Percentiles rank a stretch among this genome's conserved stretches.
phyloP scores from a whole-genome alignment of 2,329 filamentous ascomycete genomes.

The Exophiala viscosa region DNA sequence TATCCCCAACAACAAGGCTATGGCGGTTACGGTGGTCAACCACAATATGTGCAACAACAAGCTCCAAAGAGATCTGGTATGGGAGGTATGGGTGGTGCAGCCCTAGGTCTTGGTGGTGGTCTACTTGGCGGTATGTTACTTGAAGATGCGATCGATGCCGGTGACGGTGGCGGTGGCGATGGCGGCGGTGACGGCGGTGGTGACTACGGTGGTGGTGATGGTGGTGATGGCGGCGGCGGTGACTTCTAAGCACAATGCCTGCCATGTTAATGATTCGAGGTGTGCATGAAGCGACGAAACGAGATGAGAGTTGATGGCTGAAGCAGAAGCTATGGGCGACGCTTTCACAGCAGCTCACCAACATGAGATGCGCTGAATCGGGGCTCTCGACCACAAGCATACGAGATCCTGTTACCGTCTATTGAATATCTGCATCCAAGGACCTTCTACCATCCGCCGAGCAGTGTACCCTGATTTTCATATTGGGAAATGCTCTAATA shows the following conservation, averaged over 20 bases:
- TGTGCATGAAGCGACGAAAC: not conserved
- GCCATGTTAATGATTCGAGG: too few relatives aligned
- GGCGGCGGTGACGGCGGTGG: constrained; percentile 23
- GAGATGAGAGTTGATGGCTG: too few relatives aligned
- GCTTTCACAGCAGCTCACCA: too few relatives aligned
- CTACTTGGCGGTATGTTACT: constrained; percentile 73
- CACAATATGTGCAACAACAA: constrained; percentile 30
- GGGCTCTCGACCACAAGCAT: too few relatives aligned
- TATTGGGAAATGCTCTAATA: too few relatives aligned
- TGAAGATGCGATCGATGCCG: constrained; percentile 62
- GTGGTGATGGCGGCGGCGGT: constrained; percentile 7
- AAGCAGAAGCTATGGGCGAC: too few relatives aligned
- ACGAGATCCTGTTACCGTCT: too few relatives aligned
- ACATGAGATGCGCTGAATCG: too few relatives aligned
- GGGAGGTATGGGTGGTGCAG: constrained; percentile 69
- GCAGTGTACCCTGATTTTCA: too few relatives aligned
- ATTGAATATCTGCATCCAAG: too few relatives aligned
- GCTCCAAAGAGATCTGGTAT: constrained; percentile 51
- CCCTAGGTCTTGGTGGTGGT: constrained; percentile 76
- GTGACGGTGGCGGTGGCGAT: constrained; percentile 51
- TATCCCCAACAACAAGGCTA: constrained; percentile 30
- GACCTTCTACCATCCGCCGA: too few relatives aligned
- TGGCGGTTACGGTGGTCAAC: constrained; percentile 31
- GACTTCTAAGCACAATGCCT: not conserved
- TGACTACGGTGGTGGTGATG: constrained; percentile 29